Evolutionary conservation across 768 basidiomycete genomes (phyloP).

Genomic region (Tylopilus intermedius): DNA sequence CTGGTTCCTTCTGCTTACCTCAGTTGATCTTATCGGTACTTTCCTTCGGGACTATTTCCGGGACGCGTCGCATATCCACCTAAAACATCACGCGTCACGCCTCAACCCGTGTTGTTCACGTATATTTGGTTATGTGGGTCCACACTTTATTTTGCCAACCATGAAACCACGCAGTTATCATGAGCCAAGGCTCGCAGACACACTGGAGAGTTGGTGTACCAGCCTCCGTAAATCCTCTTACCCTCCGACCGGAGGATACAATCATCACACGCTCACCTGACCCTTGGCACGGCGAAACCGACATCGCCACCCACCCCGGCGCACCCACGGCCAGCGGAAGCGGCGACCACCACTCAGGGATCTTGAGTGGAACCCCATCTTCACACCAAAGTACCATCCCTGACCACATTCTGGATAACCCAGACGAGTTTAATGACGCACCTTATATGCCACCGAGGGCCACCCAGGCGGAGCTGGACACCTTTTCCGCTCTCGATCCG

Average conservation of each 20-base stretch:
- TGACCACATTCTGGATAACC: conserved; percentile 8
- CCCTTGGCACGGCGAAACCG: conserved; percentile 20
- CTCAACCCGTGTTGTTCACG: conserved; percentile 19
- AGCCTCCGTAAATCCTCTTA: conserved; percentile 10
- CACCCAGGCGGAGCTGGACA: conserved; percentile 18
- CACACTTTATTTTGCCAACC: conserved; percentile 25
- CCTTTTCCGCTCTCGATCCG: conserved; percentile 13
- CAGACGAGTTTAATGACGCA: conserved; percentile 25
- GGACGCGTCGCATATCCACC: conserved; percentile 14
- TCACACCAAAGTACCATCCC: conserved; percentile 13
- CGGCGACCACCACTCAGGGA: conserved; percentile 10
- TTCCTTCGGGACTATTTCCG: conserved; percentile 3
- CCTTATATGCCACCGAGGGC: conserved; percentile 29
- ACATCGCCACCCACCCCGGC: conserved; percentile 14
- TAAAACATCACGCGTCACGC: not conserved
- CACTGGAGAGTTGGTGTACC: conserved; percentile 13
- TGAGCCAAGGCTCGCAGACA: conserved; percentile 21
- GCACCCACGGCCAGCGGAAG: conserved; percentile 12
- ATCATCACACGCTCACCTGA: conserved; percentile 12
- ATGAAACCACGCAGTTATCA: conserved; percentile 23
- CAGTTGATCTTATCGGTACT: conserved; percentile 21
- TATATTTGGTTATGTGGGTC: conserved; percentile 36
- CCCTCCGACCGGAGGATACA: conserved; percentile 3
- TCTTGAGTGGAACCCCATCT: conserved; percentile 3
- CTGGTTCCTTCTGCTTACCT: conserved; percentile 17